A percentile compares a stretch with the other conserved stretches of the same genome.
Evolutionary conservation across 1,139 yeast genomes (phyloP).

Genomic region (Torulaspora globosa): DNA sequence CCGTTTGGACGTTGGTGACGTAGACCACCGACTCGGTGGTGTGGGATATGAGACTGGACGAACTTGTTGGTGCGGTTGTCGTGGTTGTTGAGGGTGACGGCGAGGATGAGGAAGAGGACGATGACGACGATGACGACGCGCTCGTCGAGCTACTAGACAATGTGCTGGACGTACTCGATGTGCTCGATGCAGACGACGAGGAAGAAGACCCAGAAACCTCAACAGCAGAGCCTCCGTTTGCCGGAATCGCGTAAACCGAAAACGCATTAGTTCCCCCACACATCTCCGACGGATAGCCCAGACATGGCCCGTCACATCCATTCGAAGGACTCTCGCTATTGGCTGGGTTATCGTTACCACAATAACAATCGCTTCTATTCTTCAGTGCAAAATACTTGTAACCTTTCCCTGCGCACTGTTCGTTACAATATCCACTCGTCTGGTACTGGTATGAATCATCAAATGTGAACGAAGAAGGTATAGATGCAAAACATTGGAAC

Average conservation of each 20-base stretch:
- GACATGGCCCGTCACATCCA: conserved; percentile 36
- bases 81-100: background rate
- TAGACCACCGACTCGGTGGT: conserved; percentile 18
- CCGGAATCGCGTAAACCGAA: conserved; percentile 28
- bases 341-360: conserved; percentile 47
- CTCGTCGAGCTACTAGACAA: conserved; percentile 8
- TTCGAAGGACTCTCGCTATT: conserved; percentile 24
- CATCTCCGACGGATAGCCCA: conserved; percentile 38
- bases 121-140: conserved; percentile 4
- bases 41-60: conserved; percentile 7
- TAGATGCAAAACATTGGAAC: conserved; percentile 35
- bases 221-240: conserved; percentile 6
- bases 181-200: conserved; percentile 4
- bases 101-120: conserved; percentile 1
- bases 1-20: conserved; percentile 29
- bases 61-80: conserved; percentile 3
- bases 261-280: conserved; percentile 45
- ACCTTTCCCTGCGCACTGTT: conserved; percentile 40
- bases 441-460: conserved; percentile 44
- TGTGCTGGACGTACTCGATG: conserved; percentile 7
- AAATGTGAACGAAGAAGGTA: conserved; percentile 40
- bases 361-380: conserved; percentile 50
- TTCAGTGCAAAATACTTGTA: conserved; percentile 51
- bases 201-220: conserved; percentile 6
- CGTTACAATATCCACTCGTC: conserved; percentile 44